Conservation (phyloP, 1,284 basidiomycete genomes). For the Sporisorium scitamineum region DNA sequence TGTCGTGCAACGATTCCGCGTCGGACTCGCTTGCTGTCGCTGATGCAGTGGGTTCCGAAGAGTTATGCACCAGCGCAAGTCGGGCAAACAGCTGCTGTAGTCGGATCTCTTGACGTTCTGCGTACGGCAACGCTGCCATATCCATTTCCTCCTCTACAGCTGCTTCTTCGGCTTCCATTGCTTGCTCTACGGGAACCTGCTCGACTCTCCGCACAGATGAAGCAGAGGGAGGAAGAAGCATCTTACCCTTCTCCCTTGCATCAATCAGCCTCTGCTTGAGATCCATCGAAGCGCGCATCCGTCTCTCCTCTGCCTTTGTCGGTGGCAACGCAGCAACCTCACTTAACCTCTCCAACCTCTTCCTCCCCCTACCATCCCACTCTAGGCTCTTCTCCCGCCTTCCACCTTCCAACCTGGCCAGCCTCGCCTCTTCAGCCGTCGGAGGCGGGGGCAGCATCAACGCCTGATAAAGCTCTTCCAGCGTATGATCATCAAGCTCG, state of each 20-base stretch:
- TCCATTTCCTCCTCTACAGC: not conserved
- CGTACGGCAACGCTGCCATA: slow-evolving; percentile 25
- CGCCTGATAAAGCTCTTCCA: slow-evolving; percentile 63
- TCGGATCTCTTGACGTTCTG: slow-evolving; percentile 39
- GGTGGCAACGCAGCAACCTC: not conserved
- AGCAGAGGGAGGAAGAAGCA: slow-evolving; percentile 29
- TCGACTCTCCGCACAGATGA: not conserved
- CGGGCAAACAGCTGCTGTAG: slow-evolving; percentile 47
- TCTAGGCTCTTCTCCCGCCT: slow-evolving; percentile 24
- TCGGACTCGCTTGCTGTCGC: not conserved
- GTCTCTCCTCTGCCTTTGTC: slow-evolving; percentile 18
- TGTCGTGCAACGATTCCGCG: slow-evolving; percentile 21
- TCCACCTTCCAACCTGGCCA: slow-evolving; percentile 34
- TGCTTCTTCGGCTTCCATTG: not conserved
- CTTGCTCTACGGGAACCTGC: not conserved
- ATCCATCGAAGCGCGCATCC: slow-evolving; percentile 6
- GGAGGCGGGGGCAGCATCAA: slow-evolving; percentile 48
- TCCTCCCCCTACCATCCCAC: slow-evolving; percentile 14
- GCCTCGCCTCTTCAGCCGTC: slow-evolving; percentile 36
- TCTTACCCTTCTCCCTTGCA: slow-evolving; percentile 34
- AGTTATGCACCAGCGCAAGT: slow-evolving; percentile 31
- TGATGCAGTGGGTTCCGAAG: not conserved
- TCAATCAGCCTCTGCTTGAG: slow-evolving; percentile 37
- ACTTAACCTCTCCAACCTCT: slow-evolving; percentile 6
- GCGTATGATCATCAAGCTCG: slow-evolving; percentile 56